Base-by-base conservation (phyloP, 2,329 filamentous ascomycete species). In the Setomelanomma holmii region DNA sequence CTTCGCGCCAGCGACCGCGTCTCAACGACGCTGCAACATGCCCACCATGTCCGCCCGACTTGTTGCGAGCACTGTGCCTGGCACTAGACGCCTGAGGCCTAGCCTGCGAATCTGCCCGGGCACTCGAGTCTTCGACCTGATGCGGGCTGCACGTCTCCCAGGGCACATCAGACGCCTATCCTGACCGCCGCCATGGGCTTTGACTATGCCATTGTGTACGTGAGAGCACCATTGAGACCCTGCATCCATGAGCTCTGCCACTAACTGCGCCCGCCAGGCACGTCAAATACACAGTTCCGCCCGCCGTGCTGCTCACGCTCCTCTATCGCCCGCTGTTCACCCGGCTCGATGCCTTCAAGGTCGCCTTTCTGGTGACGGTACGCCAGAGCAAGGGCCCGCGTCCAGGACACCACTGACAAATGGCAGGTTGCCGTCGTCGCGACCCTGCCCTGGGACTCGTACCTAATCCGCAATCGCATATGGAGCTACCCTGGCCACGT, bases 381-480 rank as follows among this genome's bases (percentile, higher is more conserved):
- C 19, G 38, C 34, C 22, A 34, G 27, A 30, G n/a, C n/a, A n/a
- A n/a, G n/a, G n/a, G n/a, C n/a, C n/a, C n/a, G n/a, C n/a, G n/a
- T n/a, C n/a, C n/a, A n/a, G n/a, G n/a, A n/a, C n/a, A n/a, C n/a
- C n/a, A n/a, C 68, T 76, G 55, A 75, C 64, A 48, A 16, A 19
- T n/a, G 6, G 33, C 53, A 81, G 76, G 80, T 90, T 58, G 87
- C 88, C 17, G 85, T 91, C 41, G 64, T 80, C 21, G 83, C 88
- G 4, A 90, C 89, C 0, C 85, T 88, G 21, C 89, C 89, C 24
- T 92, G 89, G 89, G 89, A 91, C 64, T 89, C 87, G 7, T 90
- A 90, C 71, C 80, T 91, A 35, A 89, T 92, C 61, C 82, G 81
- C 58, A 84, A 79, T 47, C 76, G 80, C 39, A 82, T 91, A 66